A percentile compares a stretch with the other conserved stretches of the same genome.
Evolutionary conservation across 2,329 filamentous ascomycete species (phyloP).

Genomic region (Fusarium protoensiforme): DNA sequence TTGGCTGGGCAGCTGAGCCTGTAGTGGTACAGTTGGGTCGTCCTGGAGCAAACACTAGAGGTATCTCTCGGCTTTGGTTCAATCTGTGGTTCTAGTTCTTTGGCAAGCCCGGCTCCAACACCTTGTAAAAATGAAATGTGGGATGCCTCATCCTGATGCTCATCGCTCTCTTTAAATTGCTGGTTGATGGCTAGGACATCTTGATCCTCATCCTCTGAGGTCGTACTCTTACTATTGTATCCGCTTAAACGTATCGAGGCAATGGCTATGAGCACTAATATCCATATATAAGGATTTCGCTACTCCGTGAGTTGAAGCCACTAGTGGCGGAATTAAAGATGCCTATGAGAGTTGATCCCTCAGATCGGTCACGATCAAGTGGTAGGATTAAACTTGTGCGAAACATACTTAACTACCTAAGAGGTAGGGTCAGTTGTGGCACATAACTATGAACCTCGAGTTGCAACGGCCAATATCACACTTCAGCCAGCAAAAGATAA

Average conservation of each 20-base stretch:
- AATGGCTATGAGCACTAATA: too few species aligned
- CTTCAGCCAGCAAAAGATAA: neutral
- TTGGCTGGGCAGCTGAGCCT: too few species aligned
- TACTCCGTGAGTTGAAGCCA: too few species aligned
- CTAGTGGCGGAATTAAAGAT: too few species aligned
- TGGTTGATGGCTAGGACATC: neutral
- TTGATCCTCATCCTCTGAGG: neutral
- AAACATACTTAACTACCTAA: too few species aligned
- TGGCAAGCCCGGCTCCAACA: neutral
- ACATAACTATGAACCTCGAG: neutral
- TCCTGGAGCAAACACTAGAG: neutral
- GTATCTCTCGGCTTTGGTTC: neutral
- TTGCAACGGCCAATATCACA: neutral
- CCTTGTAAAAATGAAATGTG: neutral
- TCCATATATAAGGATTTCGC: too few species aligned
- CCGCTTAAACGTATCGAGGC: too few species aligned
- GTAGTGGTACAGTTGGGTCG: too few species aligned
- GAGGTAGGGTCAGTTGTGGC: too few species aligned
- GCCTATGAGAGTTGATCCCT: neutral
- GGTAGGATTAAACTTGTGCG: neutral
- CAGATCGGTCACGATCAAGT: neutral
- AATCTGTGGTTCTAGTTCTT: neutral
- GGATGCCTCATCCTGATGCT: neutral
- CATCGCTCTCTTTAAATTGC: neutral
- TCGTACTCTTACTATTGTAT: neutral